These are phyloP conservation scores for Chrysanthemum seticuspe DNA, from an alignment of 129 eudicot genomes.

Conservation along the genomic window DNA sequence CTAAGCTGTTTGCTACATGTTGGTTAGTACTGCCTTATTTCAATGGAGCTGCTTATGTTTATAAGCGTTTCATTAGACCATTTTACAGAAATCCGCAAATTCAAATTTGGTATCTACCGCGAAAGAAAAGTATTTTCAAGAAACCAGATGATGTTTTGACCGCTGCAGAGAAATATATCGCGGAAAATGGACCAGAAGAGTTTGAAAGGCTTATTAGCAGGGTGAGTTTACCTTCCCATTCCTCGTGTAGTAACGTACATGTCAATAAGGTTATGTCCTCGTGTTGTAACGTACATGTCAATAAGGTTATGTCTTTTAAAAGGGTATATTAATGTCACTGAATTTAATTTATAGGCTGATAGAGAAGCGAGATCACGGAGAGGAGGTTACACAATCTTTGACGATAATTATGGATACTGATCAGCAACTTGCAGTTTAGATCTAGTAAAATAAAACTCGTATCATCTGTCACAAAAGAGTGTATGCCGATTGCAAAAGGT, in stretches of 20 bases:
- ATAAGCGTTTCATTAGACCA: slow-evolving; percentile 74
- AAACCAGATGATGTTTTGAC: slow-evolving; percentile 66
- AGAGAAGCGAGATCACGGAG: slow-evolving; percentile 80
- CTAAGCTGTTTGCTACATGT: slow-evolving; percentile 61
- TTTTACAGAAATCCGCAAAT: slow-evolving; percentile 69
- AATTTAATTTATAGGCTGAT: slow-evolving; percentile 59
- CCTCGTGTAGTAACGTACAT: not conserved
- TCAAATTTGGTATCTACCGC: slow-evolving; percentile 71
- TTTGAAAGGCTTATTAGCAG: slow-evolving; percentile 72
- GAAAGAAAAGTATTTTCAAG: slow-evolving; percentile 50
- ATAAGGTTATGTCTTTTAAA: not conserved
- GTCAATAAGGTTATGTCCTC: not conserved
- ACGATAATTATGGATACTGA: slow-evolving; percentile 64
- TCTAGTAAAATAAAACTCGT: not conserved
- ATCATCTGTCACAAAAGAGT: not conserved
- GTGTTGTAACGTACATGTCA: not conserved
- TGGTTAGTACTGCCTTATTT: slow-evolving; percentile 89
- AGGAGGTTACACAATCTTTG: slow-evolving; percentile 54
- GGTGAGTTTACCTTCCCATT: slow-evolving; percentile 39
- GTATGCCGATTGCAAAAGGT: not conserved
- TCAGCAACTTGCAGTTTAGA: not conserved
- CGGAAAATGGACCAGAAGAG: slow-evolving; percentile 80
- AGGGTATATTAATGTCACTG: slow-evolving; percentile 3
- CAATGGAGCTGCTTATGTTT: slow-evolving; percentile 87
- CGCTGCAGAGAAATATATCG: slow-evolving; percentile 84